Conservation (phyloP, 2,329 filamentous ascomycete species). For the Zasmidium angulare region DNA sequence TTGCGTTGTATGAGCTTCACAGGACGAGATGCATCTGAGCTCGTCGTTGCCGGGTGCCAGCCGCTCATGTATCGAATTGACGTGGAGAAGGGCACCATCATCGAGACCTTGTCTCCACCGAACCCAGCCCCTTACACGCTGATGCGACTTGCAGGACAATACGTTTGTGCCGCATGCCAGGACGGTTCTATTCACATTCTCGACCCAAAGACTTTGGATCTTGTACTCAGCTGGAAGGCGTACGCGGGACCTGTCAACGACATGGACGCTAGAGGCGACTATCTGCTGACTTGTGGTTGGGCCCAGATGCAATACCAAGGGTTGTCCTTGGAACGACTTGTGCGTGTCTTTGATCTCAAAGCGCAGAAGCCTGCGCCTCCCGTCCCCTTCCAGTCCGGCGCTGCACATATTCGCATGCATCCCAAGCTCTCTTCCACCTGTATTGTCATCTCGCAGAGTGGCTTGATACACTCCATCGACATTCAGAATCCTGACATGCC, state of each 20-base stretch:
- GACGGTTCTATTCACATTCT: slow-evolving; percentile 82
- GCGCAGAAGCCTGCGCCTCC: slow-evolving; percentile 84
- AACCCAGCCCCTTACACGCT: slow-evolving; percentile 69
- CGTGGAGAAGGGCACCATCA: slow-evolving; percentile 54
- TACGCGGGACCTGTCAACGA: slow-evolving; percentile 88
- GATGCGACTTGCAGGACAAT: slow-evolving; percentile 82
- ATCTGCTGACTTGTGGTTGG: slow-evolving; percentile 92
- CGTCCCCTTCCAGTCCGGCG: slow-evolving; percentile 87
- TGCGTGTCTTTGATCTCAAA: slow-evolving; percentile 95
- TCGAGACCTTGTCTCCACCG: slow-evolving; percentile 38
- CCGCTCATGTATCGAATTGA: slow-evolving; percentile 78
- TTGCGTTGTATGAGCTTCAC: slow-evolving; percentile 95
- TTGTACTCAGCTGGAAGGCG: slow-evolving; percentile 86
- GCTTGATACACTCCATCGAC: slow-evolving; percentile 94
- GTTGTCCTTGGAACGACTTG: slow-evolving; percentile 85
- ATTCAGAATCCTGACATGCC: slow-evolving; percentile 90
- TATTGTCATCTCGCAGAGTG: slow-evolving; percentile 86
- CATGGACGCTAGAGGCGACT: slow-evolving; percentile 95
- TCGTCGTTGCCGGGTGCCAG: slow-evolving; percentile 85
- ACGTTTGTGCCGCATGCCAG: slow-evolving; percentile 88
- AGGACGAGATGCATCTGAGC: slow-evolving; percentile 76
- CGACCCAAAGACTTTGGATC: slow-evolving; percentile 72
- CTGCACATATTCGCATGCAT: slow-evolving; percentile 94
- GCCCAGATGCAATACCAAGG: slow-evolving; percentile 77
- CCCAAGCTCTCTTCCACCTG: slow-evolving; percentile 93